Conservation (phyloP, 2,329 filamentous ascomycete genomes). For the Conoideocrella luteorostrata region DNA sequence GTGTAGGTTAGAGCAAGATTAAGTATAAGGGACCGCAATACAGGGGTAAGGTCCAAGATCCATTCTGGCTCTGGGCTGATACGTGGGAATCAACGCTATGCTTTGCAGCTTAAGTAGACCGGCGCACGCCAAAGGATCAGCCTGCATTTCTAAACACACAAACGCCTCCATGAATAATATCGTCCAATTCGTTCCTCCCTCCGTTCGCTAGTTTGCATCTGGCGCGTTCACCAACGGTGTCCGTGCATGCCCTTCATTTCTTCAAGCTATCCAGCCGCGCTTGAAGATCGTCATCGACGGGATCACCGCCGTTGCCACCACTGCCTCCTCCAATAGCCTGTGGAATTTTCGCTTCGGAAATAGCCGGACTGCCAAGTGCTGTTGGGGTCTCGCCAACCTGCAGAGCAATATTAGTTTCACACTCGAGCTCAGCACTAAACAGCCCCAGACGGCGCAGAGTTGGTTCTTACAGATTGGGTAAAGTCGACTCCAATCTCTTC, state of each 20-base stretch:
- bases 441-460: not conserved
- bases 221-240: too few relatives aligned
- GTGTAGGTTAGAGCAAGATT: too few relatives aligned
- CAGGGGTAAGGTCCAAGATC: not conserved
- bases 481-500: conserved; percentile 96
- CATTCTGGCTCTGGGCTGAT: not conserved
- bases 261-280: conserved; percentile 84
- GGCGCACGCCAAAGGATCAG: not conserved
- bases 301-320: conserved; percentile 42
- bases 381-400: conserved; percentile 90
- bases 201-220: conserved; percentile 14
- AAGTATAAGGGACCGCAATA: too few relatives aligned
- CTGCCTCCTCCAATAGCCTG: conserved; percentile 69
- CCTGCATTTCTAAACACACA: not conserved
- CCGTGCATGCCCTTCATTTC: too few relatives aligned
- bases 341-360: conserved; percentile 71
- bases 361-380: conserved; percentile 67
- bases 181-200: not conserved
- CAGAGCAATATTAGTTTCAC: conserved; percentile 9
- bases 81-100: not conserved
- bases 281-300: conserved; percentile 87
- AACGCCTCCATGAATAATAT: conserved; percentile 1
- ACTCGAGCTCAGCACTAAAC: too few relatives aligned
- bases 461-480: conserved; percentile 67
- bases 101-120: not conserved